Evolutionary conservation across 106 monocot species (phyloP).

Genomic region (Posidonia australis): DNA sequence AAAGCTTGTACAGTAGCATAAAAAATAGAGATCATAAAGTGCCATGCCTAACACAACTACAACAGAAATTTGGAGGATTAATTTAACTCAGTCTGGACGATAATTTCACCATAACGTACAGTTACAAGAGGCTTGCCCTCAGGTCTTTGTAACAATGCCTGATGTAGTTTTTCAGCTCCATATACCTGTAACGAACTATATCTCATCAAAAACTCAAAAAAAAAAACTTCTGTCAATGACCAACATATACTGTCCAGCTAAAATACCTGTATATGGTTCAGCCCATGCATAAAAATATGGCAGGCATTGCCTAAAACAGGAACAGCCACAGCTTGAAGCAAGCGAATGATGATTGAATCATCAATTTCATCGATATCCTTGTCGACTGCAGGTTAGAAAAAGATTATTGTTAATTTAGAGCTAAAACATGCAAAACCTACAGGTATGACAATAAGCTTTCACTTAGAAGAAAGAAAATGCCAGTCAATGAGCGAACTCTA

Average conservation of each 20-base stretch:
- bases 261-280: conserved; percentile 69
- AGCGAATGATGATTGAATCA: conserved; percentile 40
- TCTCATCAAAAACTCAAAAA: too few relatives aligned
- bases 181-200: conserved; percentile 35
- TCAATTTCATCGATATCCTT: conserved; percentile 46
- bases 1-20: too few relatives aligned
- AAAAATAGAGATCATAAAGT: neutral
- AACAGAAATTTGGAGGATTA: neutral
- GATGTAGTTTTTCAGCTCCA: conserved; percentile 73
- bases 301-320: conserved; percentile 80
- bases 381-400: conserved; percentile 23
- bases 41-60: neutral
- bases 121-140: conserved; percentile 68
- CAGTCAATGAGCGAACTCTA: too few relatives aligned
- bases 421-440: neutral
- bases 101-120: conserved; percentile 22
- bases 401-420: neutral
- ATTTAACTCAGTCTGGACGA: neutral
- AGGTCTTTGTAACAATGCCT: conserved; percentile 52
- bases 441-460: neutral
- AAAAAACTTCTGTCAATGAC: too few relatives aligned
- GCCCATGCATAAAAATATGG: conserved; percentile 89
- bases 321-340: conserved; percentile 64
- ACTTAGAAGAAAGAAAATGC: neutral
- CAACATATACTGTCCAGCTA: too few relatives aligned